Conservation (phyloP, 805 yeast genomes). For the Ogataea sp. region DNA sequence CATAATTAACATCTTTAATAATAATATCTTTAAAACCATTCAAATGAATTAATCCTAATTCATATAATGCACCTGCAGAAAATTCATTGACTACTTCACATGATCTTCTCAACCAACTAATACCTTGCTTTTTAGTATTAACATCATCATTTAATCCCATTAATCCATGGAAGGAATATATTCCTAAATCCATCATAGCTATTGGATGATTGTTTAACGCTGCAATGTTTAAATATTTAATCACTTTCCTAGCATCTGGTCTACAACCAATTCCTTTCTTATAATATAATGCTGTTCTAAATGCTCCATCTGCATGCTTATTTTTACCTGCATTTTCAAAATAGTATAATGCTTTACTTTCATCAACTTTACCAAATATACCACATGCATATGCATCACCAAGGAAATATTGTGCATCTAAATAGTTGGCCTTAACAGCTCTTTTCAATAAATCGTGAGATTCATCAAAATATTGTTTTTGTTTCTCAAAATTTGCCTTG, state of each 20-base stretch:
- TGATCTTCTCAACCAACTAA: slow-evolving; percentile 89
- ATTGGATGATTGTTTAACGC: slow-evolving; percentile 91
- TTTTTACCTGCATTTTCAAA: slow-evolving; percentile 91
- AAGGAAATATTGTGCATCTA: slow-evolving; percentile 85
- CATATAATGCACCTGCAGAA: slow-evolving; percentile 91
- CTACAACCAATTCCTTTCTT: slow-evolving; percentile 93
- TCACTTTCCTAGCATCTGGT: slow-evolving; percentile 78
- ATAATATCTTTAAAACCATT: slow-evolving; percentile 82
- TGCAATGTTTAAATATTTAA: slow-evolving; percentile 77
- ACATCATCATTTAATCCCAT: slow-evolving; percentile 72
- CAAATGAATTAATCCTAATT: slow-evolving; percentile 77
- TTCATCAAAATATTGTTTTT: slow-evolving; percentile 61
- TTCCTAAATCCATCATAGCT: slow-evolving; percentile 92
- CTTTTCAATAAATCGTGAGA: slow-evolving; percentile 63
- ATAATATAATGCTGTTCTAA: slow-evolving; percentile 83
- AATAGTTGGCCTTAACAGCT: slow-evolving; percentile 70
- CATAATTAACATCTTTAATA: slow-evolving; percentile 75
- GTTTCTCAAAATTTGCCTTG: slow-evolving; percentile 27
- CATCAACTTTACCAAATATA: slow-evolving; percentile 71
- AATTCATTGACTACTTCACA: slow-evolving; percentile 75
- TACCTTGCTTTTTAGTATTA: slow-evolving; percentile 73
- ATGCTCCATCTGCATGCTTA: slow-evolving; percentile 87
- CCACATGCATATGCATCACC: slow-evolving; percentile 90
- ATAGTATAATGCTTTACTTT: slow-evolving; percentile 63
- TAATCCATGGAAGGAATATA: slow-evolving; percentile 73